These are phyloP conservation scores for Elsinoe arachidis DNA, from an alignment of 2,329 filamentous ascomycete genomes.

Conservation along the genomic window DNA sequence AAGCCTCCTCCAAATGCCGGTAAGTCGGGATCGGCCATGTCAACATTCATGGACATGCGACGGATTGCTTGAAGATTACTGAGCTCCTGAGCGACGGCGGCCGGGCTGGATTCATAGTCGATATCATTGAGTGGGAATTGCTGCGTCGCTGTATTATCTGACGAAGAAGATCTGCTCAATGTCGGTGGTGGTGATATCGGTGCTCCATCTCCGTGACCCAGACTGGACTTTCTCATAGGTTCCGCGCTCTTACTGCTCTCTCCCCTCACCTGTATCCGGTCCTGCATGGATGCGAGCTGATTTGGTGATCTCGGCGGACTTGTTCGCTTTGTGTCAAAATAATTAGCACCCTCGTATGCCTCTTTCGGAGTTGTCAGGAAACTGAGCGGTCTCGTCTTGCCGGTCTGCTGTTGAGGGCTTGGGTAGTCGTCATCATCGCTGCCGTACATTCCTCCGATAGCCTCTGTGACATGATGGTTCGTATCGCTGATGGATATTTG, in stretches of 20 bases:
- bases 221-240: conserved; percentile 13
- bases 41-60: conserved; percentile 90
- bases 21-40: conserved; percentile 61
- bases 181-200: conserved; percentile 31
- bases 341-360: conserved; percentile 28
- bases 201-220: conserved; percentile 18
- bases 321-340: conserved; percentile 20
- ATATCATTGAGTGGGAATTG: conserved; percentile 68
- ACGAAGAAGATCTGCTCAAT: conserved; percentile 28
- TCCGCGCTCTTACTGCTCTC: conserved; percentile 15
- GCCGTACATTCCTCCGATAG: conserved; percentile 84
- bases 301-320: conserved; percentile 20
- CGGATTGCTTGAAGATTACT: conserved; percentile 85
- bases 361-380: conserved; percentile 57
- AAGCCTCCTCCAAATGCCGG: conserved; percentile 58
- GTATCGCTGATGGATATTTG: conserved; percentile 73
- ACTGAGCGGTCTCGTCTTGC: conserved; percentile 60
- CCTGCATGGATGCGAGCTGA: conserved; percentile 21
- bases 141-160: conserved; percentile 27
- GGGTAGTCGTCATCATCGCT: conserved; percentile 38
- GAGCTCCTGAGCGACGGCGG: conserved; percentile 81
- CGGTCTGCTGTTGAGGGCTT: conserved; percentile 30
- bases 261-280: conserved; percentile 1
- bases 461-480: conserved; percentile 87
- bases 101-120: conserved; percentile 82